Evolutionary conservation across 768 basidiomycete species (phyloP), one percentile per base, ranked within the genome.

Genomic region (Coprinopsis sp.): DNA sequence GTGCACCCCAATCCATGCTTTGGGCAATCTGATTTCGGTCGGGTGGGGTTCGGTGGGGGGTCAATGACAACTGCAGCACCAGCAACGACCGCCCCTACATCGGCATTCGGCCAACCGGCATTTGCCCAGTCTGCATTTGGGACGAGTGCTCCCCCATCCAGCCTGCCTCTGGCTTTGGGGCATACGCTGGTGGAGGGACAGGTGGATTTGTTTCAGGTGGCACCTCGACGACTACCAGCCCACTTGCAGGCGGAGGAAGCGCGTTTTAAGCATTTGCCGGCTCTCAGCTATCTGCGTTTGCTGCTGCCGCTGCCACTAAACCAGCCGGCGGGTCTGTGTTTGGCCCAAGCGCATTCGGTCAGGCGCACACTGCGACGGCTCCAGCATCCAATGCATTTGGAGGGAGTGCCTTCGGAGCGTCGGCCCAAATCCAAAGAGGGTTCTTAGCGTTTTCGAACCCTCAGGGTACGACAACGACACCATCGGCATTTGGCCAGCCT

Each of bases 191-290:
- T 30, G 51, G 60, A 8, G 59, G 65, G 12, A 54, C 68, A 10
- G 55, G 65, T 37, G 64, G 65, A 1, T 64, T 71, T 34, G 71
- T 63, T 1, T 47, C 54, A 16, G 51, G 49, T 31, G 52, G 53
- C 1, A 14, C 47, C 18, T 10, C 47, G 5, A 28, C 52, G 4
- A 47, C 51, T 14, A 44, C 42, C 21, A 45, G 50, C 11, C 14
- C 46, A 3, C 25, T 49, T 10, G 30, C 51, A 25, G 49, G 60
- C 1, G 59, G 60, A 13, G 66, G 72, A 2, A 67, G 74, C 13
- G 75, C 66, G 3, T 80, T 78, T 50, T 72, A 76, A 25, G 71
- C 76, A 3, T 81, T 81, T 55, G 65, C 75, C n/a, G 64, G 67
- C 3, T 6, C 25, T 12, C 67, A 73, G 34, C 67, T 73, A 0